Percentiles rank a stretch among this genome's conserved stretches.
Evolutionary conservation across 768 basidiomycete genomes (phyloP).

Genomic region (Tulasnella calospora): DNA sequence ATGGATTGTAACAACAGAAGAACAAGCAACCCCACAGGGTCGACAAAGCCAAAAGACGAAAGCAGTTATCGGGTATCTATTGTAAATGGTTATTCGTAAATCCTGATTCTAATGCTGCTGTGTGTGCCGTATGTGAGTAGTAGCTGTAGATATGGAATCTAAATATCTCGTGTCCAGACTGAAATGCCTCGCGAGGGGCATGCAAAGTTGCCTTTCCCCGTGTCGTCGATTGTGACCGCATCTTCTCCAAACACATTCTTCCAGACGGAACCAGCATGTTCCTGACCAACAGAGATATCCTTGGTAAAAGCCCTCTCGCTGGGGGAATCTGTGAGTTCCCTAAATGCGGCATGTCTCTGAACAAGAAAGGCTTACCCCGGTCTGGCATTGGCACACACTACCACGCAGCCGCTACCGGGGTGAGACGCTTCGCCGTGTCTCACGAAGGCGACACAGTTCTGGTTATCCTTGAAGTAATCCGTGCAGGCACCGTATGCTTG

Average conservation of each 20-base stretch:
- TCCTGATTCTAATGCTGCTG: slow-evolving; percentile 5
- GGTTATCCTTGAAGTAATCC: slow-evolving; percentile 52
- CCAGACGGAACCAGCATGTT: slow-evolving; percentile 4
- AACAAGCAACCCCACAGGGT: background rate
- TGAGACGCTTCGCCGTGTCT: slow-evolving; percentile 51
- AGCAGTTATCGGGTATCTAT: background rate
- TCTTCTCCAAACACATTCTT: slow-evolving; percentile 14
- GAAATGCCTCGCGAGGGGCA: slow-evolving; percentile 19
- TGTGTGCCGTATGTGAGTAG: background rate
- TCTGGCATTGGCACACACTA: slow-evolving; percentile 59
- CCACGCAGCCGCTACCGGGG: slow-evolving; percentile 57
- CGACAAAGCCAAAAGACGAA: background rate
- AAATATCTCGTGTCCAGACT: slow-evolving; percentile 21
- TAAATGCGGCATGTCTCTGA: background rate
- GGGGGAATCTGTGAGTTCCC: too few species aligned
- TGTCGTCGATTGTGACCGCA: background rate
- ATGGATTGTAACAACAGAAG: background rate
- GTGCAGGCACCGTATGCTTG: slow-evolving; percentile 61
- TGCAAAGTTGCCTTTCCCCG: slow-evolving; percentile 11
- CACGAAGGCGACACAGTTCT: slow-evolving; percentile 71
- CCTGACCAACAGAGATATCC: slow-evolving; percentile 10
- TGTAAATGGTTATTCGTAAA: slow-evolving; percentile 3
- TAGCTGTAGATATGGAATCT: background rate
- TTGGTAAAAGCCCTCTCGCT: slow-evolving; percentile 5
- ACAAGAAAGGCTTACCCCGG: background rate